Evolutionary conservation across 805 yeast species (phyloP).

Genomic region (Tetrapisispora taiwanensis): DNA sequence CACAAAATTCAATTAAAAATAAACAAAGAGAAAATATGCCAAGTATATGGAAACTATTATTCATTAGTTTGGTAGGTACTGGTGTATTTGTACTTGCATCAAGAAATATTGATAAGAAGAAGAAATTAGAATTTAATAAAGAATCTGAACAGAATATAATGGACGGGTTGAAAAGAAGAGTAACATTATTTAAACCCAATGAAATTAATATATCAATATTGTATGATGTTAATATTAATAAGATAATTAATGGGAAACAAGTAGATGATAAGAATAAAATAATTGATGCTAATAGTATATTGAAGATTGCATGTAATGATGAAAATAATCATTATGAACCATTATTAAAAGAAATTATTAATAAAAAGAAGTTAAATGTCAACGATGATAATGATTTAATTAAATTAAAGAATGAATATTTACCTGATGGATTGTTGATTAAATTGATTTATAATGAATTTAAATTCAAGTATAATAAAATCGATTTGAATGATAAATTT

Average conservation of each 20-base stretch:
- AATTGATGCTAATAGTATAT: slow-evolving; percentile 34
- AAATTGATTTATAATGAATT: slow-evolving; percentile 28
- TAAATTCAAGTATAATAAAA: too few species aligned
- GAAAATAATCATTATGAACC: slow-evolving; percentile 40
- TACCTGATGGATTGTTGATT: slow-evolving; percentile 31
- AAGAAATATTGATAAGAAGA: slow-evolving; percentile 25
- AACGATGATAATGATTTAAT: neutral
- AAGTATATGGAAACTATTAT: slow-evolving; percentile 30
- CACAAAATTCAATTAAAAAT: neutral
- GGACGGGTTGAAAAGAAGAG: slow-evolving; percentile 43
- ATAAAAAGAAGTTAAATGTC: neutral
- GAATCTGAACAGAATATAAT: slow-evolving; percentile 26
- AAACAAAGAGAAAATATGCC: neutral
- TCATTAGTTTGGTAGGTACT: slow-evolving; percentile 38
- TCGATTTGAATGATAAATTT: too few species aligned
- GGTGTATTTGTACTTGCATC: slow-evolving; percentile 33
- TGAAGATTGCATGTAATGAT: slow-evolving; percentile 37
- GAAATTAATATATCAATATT: slow-evolving; percentile 31
- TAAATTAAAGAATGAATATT: slow-evolving; percentile 6
- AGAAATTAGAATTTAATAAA: slow-evolving; percentile 28
- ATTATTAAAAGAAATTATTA: slow-evolving; percentile 31
- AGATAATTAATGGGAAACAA: neutral
- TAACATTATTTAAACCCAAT: slow-evolving; percentile 34
- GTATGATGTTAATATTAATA: neutral
- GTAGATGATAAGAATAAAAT: neutral